Percentiles rank a stretch among this genome's conserved stretches.
phyloP scores from a whole-genome alignment of 1,284 basidiomycete species.

The Chondrostereum purpureum region DNA sequence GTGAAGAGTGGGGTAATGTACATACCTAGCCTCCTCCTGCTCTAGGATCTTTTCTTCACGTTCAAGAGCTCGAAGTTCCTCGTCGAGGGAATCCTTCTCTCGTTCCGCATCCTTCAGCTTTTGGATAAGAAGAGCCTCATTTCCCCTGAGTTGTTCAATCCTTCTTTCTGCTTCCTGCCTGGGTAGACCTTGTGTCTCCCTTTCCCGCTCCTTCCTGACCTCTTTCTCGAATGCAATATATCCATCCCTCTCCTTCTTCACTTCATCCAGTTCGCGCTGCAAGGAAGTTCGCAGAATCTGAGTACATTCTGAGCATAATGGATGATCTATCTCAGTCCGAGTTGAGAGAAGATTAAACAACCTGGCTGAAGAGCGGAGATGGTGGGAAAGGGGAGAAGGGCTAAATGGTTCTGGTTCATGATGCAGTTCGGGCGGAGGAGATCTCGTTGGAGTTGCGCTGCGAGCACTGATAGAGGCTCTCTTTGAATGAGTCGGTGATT shows the following conservation, averaged over 20 bases:
- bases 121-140: constrained; percentile 66
- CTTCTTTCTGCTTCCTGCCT: constrained; percentile 62
- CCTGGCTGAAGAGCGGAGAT: constrained; percentile 64
- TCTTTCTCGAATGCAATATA: constrained; percentile 91
- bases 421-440: too few relatives aligned
- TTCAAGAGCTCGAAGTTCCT: constrained; percentile 68
- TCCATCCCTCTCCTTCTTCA: constrained; percentile 86
- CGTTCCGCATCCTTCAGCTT: constrained; percentile 69
- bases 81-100: constrained; percentile 69
- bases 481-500: constrained; percentile 32
- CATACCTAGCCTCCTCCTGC: constrained; percentile 75
- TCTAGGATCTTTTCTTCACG: constrained; percentile 71
- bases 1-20: constrained; percentile 12
- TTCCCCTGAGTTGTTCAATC: constrained; percentile 69
- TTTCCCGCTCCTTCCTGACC: constrained; percentile 65
- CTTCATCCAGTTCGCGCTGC: constrained; percentile 81
- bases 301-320: constrained; percentile 92
- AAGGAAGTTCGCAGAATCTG: constrained; percentile 75
- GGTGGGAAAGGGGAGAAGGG: constrained; percentile 73
- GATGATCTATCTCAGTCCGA: constrained; percentile 86
- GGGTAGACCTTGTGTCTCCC: constrained; percentile 53
- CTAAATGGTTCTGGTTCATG: constrained; percentile 48
- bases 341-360: constrained; percentile 78
- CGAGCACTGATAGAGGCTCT: neutral
- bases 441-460: constrained; percentile 19